These are phyloP conservation scores for Lodderomyces orthopsilosis DNA, from an alignment of 1,139 yeast species.

Conservation along the genomic window DNA sequence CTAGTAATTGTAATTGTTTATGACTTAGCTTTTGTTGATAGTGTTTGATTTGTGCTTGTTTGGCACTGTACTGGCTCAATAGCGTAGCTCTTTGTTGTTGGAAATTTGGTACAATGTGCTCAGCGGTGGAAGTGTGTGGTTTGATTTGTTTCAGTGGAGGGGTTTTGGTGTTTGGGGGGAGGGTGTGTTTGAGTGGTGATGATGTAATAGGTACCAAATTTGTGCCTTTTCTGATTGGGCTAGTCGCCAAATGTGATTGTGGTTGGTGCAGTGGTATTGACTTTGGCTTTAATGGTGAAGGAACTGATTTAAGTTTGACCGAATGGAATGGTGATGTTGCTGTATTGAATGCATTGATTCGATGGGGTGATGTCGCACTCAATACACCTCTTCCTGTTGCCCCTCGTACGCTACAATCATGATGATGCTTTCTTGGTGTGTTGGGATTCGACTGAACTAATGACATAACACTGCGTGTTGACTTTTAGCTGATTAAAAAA, in stretches of 20 bases:
- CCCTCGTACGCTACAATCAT: no score
- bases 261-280: neutral
- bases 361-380: constrained; percentile 2
- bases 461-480: neutral
- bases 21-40: constrained; percentile 23
- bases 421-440: neutral
- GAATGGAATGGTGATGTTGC: neutral
- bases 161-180: neutral
- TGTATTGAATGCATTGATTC: neutral
- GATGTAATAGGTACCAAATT: neutral
- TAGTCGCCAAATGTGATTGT: neutral
- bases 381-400: neutral
- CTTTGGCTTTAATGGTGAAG: constrained; percentile 1
- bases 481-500: no score
- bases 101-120: neutral
- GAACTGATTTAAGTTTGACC: constrained; percentile 1
- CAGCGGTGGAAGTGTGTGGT: neutral
- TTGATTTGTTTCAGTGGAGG: neutral
- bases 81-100: constrained; percentile 12
- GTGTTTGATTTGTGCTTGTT: constrained; percentile 25
- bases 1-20: constrained; percentile 28
- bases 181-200: neutral
- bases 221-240: neutral
- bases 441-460: neutral
- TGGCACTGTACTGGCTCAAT: constrained; percentile 16